These are phyloP conservation scores for Hypoxylon lienhwacheense DNA, from an alignment of 495 filamentous ascomycete species.

Conservation along the genomic window DNA sequence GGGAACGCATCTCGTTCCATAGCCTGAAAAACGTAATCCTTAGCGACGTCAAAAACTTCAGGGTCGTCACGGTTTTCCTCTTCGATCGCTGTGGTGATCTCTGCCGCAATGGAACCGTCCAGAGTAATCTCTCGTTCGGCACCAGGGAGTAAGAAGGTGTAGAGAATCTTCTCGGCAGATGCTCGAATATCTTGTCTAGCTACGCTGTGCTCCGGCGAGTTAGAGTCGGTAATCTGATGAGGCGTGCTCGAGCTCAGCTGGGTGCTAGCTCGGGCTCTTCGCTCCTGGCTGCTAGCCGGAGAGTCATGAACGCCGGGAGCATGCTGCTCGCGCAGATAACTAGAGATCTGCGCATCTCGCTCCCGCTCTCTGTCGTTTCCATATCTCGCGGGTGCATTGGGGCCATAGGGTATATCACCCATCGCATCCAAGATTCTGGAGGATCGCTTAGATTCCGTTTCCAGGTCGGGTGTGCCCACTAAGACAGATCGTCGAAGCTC, in stretches of 20 bases:
- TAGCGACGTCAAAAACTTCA: conserved; percentile 93
- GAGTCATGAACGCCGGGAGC: conserved; percentile 57
- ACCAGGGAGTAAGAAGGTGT: conserved; percentile 88
- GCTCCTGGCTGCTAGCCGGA: conserved; percentile 67
- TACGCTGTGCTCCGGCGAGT: conserved; percentile 82
- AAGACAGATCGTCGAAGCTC: conserved; percentile 92
- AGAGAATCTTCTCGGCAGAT: conserved; percentile 96
- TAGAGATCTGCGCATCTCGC: conserved; percentile 85
- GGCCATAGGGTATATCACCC: conserved; percentile 65
- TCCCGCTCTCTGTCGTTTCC: conserved; percentile 63
- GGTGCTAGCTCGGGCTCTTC: conserved; percentile 69
- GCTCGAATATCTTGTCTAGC: conserved; percentile 83
- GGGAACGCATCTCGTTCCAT: conserved; percentile 99
- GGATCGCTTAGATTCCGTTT: conserved; percentile 81
- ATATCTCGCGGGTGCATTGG: conserved; percentile 50
- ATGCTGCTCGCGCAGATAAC: conserved; percentile 78
- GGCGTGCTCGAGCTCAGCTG: conserved; percentile 51
- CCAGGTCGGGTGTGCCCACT: conserved; percentile 86
- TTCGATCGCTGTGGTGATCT: conserved; percentile 82
- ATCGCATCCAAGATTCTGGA: conserved; percentile 75
- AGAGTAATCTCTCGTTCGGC: conserved; percentile 94
- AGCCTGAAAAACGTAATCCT: conserved; percentile 98
- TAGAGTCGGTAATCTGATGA: conserved; percentile 62
- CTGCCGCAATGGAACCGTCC: conserved; percentile 78
- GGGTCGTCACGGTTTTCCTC: conserved; percentile 89